Evolutionary conservation across 2,329 filamentous ascomycete species (phyloP), one percentile per base, ranked within the genome.

Genomic region (Endoconidiophora polonica): DNA sequence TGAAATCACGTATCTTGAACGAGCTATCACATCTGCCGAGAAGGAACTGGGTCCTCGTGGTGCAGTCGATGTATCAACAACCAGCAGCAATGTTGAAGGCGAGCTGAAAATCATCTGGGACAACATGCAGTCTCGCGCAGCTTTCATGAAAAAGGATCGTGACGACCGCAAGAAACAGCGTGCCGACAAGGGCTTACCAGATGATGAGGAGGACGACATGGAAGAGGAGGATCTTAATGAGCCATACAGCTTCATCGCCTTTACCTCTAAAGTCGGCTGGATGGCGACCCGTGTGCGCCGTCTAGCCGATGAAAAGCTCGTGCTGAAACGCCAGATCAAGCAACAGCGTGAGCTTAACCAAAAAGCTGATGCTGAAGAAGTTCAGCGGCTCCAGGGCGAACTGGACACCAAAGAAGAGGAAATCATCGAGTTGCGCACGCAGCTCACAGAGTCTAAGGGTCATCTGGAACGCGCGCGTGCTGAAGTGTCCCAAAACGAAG

Each of bases 281-380:
- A 68, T 95, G 3, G 86, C 87, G 60, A 71, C 73, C 39, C 83
- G 86, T 52, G 76, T 86, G n/a, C 82, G 80, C 16, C 76, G 76
- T 18, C 69, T 95, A 36, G 81, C 85, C 54, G 85, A 94, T 58
- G 88, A 96, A 61, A 93, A 94, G 61, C 77, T 79, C 45, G 88
- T 94, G 20, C 72, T 96, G 6, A 83, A 90, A 59, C 79, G 87
- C 41, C 88, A 96, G 62, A 90, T 95, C 59, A 90, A 94, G 66
- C 88, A 96, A 62, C 90, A 96, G 65, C 83, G 88, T 52, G 86
- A 94, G 60, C 74, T 95, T 52, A 94, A 94, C 65, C 87, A 74
- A 67, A 88, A 88, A 60, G 87, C 86, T 1, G 86, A 94, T 56
- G 71, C 76, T 18, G 73, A 80, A 54, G 77, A 80, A 59, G 80